Base-by-base conservation (phyloP, 495 filamentous ascomycete genomes). In the Penicillium cinerascens region DNA sequence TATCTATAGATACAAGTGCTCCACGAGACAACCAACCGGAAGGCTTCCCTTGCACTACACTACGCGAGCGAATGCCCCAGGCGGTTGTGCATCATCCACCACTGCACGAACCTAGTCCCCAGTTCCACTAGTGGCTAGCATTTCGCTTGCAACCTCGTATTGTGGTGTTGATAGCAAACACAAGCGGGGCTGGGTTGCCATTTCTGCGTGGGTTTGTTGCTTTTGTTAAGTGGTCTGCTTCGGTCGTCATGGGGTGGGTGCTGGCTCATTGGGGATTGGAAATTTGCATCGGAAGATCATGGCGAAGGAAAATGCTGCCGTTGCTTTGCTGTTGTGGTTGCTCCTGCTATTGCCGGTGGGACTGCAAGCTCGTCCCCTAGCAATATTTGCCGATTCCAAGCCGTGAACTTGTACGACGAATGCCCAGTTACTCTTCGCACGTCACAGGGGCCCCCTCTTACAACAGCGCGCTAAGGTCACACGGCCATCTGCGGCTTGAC, bases 41-140 rank as follows among this genome's bases (percentile, higher is more conserved):
- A 44, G 44, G 18, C 29, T 57, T 57, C 49, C 54, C 16, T 16
- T 9, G 27, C 37, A 40, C 4, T 41, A 41, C 37, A 39, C n/a
- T 8, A n/a, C 37, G 18, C 15, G 37, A n/a, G 38, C 5, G 1
- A 18, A 18, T 41, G 1, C 9, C 20, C 38, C 38, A 7, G n/a
- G 37, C 22, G 22, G 22, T 22, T 5, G 22, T 44, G 40, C n/a
- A 27, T 29, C 27, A 41, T 16, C 38, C 37, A 23, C 26, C 41
- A 25, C 50, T 58, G 55, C 50, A 58, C 33, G 41, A 49, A n/a
- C 46, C 55, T 52, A 49, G 37, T 37, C 27, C 41, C 46, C 46
- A 20, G 1, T 16, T 3, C 20, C 36, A 47, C 44, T 37, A 37
- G 18, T 5, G 22, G 15, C 36, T 6, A 3, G n/a, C 22, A 6